Evolutionary conservation across 495 filamentous ascomycete species (phyloP).

Genomic region (Pyrenopolyporus hunteri): DNA sequence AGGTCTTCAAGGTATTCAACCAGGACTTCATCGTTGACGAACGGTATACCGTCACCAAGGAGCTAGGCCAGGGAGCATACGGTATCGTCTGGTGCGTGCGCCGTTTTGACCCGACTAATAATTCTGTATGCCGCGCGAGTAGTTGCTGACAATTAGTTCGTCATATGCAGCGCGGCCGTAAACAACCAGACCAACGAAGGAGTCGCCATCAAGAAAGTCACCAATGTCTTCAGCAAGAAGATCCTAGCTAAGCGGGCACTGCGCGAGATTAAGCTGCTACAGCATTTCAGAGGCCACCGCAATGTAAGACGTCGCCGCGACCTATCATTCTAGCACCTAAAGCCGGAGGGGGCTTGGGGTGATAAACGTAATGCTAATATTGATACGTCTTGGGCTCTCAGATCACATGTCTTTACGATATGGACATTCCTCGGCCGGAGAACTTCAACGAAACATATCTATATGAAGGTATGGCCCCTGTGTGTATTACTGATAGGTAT

Average conservation of each 20-base stretch:
- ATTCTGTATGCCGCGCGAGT: neutral
- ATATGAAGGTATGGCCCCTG: conserved; percentile 77
- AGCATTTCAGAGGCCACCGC: conserved; percentile 88
- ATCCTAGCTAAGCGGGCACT: conserved; percentile 96
- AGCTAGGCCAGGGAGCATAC: conserved; percentile 96
- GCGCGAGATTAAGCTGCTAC: conserved; percentile 97
- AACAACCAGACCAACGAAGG: conserved; percentile 91
- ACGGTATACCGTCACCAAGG: conserved; percentile 97
- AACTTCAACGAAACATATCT: conserved; percentile 99
- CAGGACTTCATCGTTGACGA: conserved; percentile 99
- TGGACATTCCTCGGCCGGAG: conserved; percentile 97
- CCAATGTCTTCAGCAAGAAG: conserved; percentile 99
- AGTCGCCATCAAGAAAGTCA: conserved; percentile 99
- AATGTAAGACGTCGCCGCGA: conserved; percentile 53
- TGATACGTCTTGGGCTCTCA: conserved; percentile 44
- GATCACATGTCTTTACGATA: conserved; percentile 99
- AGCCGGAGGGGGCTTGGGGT: no score
- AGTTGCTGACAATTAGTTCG: conserved; percentile 26
- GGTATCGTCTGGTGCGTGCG: conserved; percentile 92
- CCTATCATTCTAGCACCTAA: neutral
- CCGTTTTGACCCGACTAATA: neutral
- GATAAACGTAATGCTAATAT: neutral
- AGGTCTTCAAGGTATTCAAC: conserved; percentile 99
- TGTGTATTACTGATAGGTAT: neutral
- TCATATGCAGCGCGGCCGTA: conserved; percentile 74